Base-by-base conservation (phyloP, 257 asterid genomes). In the Perilla frutescens region DNA sequence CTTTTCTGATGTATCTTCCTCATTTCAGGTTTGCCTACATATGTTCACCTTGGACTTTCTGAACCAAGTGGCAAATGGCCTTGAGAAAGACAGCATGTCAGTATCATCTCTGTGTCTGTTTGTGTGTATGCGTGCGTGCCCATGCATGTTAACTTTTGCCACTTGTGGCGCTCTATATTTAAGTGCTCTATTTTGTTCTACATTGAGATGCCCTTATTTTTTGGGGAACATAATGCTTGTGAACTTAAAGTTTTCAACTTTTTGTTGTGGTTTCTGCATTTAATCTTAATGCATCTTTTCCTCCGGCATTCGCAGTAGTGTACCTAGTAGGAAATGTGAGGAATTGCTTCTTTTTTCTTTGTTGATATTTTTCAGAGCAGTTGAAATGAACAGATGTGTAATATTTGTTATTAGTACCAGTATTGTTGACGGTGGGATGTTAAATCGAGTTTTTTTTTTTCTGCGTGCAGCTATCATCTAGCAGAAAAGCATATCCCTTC, bases 21-120 rank as follows among this genome's bases (percentile, higher is more conserved):
- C 56, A 20, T 87, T 85, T 79, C 96, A 93, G 98, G 98, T 94
- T 62, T 94, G 98, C 89, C 81, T 91, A 40, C 98, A 94, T 82
- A 91, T 91, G 97, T 94, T 93, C 84, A 83, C 96, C 40, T 75
- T 91, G 60, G 97, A 94, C 81, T 94, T 94, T 80, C 83, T 94
- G 83, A 94, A 89, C 82, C 96, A 91, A 90, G 98, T 94, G 62
- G 96, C 96, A 13, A 90, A 86, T 80, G 96, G 97, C 68, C 91
- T 94, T 76, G 98, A 94, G 88, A 94, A 90, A 81, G 98, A 94
- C 79, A 91, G 96, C 95, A 85, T 87, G 98, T 93, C 66, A 84
- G 97, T 85, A 77, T 32, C 37, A 6, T 75, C 67, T 70, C 43
- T 31, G 44, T 29, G 7, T 34, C 70, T 41, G 8, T 20, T 9